Evolutionary conservation across 306 rosid species (phyloP), one percentile per base, ranked within the genome.

Genomic region (Lotus japonicus): DNA sequence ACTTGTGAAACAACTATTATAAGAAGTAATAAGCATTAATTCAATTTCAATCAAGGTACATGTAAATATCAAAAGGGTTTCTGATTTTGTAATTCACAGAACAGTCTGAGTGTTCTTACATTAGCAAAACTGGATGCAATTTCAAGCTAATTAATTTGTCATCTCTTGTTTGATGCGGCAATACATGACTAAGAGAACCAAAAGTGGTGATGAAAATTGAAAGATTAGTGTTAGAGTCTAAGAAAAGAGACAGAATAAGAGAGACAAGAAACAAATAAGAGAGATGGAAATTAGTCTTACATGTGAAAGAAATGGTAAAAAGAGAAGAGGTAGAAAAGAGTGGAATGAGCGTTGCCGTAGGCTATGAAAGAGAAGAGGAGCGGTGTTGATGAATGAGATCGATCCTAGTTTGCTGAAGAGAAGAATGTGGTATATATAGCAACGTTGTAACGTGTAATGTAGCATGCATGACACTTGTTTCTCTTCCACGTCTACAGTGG

Each of bases 381-480:
- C 3, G 26, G 26, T 21, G 26, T 1, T 21, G 26, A 3, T 21
- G 26, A 21, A 1, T 21, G 26, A 21, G 26, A 21, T 21, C 26
- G 26, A 21, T 21, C 26, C 26, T 21, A 21, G 26, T 21, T 21
- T 21, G 26, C 2, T 5, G 54, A 11, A 15, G 81, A 61, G 4
- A 0, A 21, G 26, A 21, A 21, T 21, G 26, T 21, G 3, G 42
- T 7, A n/a, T 41, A 16, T 21, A 26, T 15, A 45, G 78, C 28
- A 64, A 26, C 31, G 31, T 73, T 18, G 79, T 68, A 51, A 61
- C 80, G 80, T 76, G 81, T 46, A 45, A 67, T 35, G 41, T 60
- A 5, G 79, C 82, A 66, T 78, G 82, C 39, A 56, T 1, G 28
- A 77, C 81, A 77, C 77, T 64, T 77, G 81, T 49, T 39, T 58